These are phyloP conservation scores for Globisporangium uncinulatum DNA, from an alignment of 352 stramenopile genomes.

Conservation along the genomic window DNA sequence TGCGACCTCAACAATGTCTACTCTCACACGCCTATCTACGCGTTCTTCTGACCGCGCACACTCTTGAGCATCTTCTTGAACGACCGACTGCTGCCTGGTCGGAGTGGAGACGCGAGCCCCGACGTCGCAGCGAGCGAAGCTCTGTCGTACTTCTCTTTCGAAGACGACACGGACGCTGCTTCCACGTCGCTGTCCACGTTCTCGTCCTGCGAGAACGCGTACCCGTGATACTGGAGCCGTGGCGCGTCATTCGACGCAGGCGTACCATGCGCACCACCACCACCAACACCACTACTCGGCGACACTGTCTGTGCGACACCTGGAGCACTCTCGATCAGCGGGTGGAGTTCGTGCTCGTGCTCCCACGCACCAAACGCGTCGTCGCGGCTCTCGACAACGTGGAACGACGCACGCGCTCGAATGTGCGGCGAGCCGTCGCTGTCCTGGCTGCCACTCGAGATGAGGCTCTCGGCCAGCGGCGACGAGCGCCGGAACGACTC, in stretches of 20 bases:
- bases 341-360: slow-evolving; percentile 3
- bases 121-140: slow-evolving; percentile 10
- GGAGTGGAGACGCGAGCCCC: slow-evolving; percentile 3
- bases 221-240: slow-evolving; percentile 55
- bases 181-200: slow-evolving; percentile 66
- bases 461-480: slow-evolving; percentile 51
- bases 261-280: not conserved
- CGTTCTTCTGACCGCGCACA: slow-evolving; percentile 65
- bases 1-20: not conserved
- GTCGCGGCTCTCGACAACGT: slow-evolving; percentile 20
- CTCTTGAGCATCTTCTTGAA: slow-evolving; percentile 81
- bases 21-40: slow-evolving; percentile 21
- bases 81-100: slow-evolving; percentile 9
- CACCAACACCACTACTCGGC: not conserved
- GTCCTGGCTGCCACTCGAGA: slow-evolving; percentile 16
- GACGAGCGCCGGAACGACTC: slow-evolving; percentile 54
- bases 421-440: slow-evolving; percentile 25
- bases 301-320: not conserved
- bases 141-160: slow-evolving; percentile 17
- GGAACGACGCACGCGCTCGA: slow-evolving; percentile 53
- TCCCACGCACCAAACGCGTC: slow-evolving; percentile 7
- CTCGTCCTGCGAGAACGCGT: slow-evolving; percentile 77
- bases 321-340: slow-evolving; percentile 2
- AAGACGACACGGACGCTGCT: slow-evolving; percentile 21
- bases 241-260: slow-evolving; percentile 2